phyloP scores from a whole-genome alignment of 495 filamentous ascomycete genomes.

The Opeltia flavorubescens region DNA sequence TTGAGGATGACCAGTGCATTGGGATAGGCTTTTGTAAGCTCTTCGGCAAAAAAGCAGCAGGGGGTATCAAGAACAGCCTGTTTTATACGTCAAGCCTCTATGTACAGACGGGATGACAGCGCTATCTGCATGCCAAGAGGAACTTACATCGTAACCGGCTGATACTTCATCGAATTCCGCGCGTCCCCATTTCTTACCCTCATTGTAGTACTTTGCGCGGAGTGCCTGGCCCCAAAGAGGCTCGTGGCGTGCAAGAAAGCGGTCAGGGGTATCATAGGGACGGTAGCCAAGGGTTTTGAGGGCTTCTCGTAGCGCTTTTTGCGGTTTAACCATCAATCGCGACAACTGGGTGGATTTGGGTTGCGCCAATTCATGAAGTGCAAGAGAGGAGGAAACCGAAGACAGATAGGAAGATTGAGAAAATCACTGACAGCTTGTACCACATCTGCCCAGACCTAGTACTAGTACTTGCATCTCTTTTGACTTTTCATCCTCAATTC shows the following conservation, averaged over 20 bases:
- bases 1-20: conserved; percentile 44
- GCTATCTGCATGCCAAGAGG: not conserved
- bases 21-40: conserved; percentile 41
- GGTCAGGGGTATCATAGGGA: conserved; percentile 12
- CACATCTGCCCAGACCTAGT: not conserved
- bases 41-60: conserved; percentile 35
- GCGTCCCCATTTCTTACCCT: conserved; percentile 6
- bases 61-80: conserved; percentile 40
- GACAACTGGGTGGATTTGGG: too few relatives aligned
- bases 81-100: too few relatives aligned
- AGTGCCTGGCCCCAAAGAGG: conserved; percentile 12
- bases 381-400: not conserved
- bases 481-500: too few relatives aligned
- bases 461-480: conserved; percentile 6
- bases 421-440: not conserved
- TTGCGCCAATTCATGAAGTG: too few relatives aligned
- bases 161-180: conserved; percentile 13
- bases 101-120: not conserved
- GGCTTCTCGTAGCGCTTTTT: not conserved
- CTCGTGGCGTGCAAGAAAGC: not conserved
- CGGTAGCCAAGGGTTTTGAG: conserved; percentile 10
- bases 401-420: not conserved
- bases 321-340: not conserved
- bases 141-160: conserved; percentile 11
- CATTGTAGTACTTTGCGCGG: conserved; percentile 13